These are phyloP conservation scores for Lasiosphaeria ovina DNA, from an alignment of 495 filamentous ascomycete genomes.

Conservation along the genomic window DNA sequence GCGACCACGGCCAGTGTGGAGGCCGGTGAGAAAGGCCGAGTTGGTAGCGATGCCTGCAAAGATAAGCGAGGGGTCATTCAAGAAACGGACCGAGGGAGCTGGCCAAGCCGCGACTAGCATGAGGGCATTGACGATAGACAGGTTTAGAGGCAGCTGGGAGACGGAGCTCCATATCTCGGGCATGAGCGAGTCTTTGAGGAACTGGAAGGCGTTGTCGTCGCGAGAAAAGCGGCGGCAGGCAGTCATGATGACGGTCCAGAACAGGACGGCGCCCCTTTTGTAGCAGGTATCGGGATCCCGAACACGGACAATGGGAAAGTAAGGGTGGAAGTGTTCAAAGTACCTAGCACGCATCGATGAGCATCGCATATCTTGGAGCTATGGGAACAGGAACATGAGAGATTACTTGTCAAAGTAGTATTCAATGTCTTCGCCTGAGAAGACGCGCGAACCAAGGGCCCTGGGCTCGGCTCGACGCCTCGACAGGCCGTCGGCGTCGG, in stretches of 20 bases:
- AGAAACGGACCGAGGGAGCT: constrained; percentile 40
- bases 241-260: constrained; percentile 47
- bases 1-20: constrained; percentile 42
- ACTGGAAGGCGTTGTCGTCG: constrained; percentile 40
- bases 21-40: constrained; percentile 38
- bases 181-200: constrained; percentile 39
- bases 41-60: constrained; percentile 41
- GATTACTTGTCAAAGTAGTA: constrained; percentile 45
- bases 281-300: constrained; percentile 42
- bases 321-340: constrained; percentile 45
- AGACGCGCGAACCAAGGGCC: constrained; percentile 43
- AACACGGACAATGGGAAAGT: constrained; percentile 40
- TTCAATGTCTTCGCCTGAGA: constrained; percentile 46
- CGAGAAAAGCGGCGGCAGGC: constrained; percentile 41
- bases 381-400: not conserved
- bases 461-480: constrained; percentile 33
- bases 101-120: constrained; percentile 45
- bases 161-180: constrained; percentile 38
- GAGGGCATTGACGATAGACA: constrained; percentile 43
- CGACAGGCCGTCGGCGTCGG: constrained; percentile 5
- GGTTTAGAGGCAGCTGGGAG: constrained; percentile 32
- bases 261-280: constrained; percentile 37
- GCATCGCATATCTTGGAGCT: not conserved
- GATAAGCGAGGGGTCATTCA: constrained; percentile 41
- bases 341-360: constrained; percentile 22